A percentile compares a stretch with the other conserved stretches of the same genome.
Evolutionary conservation across 306 rosid genomes (phyloP).

Genomic region (Vicia sativa): DNA sequence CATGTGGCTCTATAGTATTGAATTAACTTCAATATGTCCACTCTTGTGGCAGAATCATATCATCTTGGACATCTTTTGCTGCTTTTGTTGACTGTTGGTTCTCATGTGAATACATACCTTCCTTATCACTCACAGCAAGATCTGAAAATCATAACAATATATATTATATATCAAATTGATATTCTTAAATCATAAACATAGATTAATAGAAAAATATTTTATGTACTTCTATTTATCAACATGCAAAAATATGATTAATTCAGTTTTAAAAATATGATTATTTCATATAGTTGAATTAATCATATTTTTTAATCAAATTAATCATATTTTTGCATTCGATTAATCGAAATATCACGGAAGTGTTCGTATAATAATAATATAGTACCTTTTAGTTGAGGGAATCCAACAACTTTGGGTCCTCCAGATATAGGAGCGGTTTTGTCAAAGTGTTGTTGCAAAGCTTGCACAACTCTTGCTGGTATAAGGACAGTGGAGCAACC

Average conservation of each 20-base stretch:
- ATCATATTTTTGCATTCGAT: too few species aligned
- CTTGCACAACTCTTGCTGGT: constrained; percentile 91
- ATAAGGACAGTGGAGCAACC: constrained; percentile 74
- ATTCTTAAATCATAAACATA: neutral
- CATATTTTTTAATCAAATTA: too few species aligned
- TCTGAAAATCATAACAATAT: constrained; percentile 37
- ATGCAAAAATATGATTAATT: too few species aligned
- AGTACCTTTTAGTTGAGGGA: constrained; percentile 59
- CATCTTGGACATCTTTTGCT: constrained; percentile 43
- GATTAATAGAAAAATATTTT: neutral
- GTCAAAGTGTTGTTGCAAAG: constrained; percentile 79
- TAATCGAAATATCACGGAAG: too few species aligned
- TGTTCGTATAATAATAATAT: too few species aligned
- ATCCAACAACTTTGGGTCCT: constrained; percentile 45
- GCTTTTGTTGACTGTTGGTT: constrained; percentile 36
- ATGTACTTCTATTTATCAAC: too few species aligned
- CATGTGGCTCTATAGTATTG: constrained; percentile 9
- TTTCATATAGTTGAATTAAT: too few species aligned
- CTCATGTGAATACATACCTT: constrained; percentile 49
- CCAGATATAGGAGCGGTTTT: constrained; percentile 60
- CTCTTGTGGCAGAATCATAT: constrained; percentile 69
- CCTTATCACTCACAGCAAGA: constrained; percentile 39
- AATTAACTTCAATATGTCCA: constrained; percentile 70
- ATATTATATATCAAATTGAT: neutral
- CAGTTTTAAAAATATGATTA: too few species aligned